These are phyloP conservation scores for Sideroxylon spinosum DNA, from an alignment of 179 eudicot species.

Conservation along the genomic window DNA sequence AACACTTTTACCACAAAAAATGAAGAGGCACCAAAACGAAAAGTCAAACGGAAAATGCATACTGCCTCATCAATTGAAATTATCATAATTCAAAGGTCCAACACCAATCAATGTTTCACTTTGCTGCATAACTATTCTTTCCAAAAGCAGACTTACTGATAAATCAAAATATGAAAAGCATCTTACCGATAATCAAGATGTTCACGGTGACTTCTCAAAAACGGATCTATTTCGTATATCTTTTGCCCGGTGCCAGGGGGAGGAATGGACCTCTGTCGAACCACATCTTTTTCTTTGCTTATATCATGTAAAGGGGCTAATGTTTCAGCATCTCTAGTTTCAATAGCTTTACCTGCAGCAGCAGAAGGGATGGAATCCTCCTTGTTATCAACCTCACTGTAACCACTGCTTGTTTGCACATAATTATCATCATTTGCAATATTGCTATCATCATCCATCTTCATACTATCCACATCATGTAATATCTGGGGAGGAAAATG, in stretches of 20 bases:
- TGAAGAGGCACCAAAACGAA: no score
- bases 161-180: constrained; percentile 8
- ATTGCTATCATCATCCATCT: constrained; percentile 21
- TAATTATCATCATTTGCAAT: not conserved
- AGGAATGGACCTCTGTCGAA: constrained; percentile 51
- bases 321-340: no score
- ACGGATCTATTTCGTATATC: no score
- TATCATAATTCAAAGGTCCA: no score
- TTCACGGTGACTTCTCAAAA: no score
- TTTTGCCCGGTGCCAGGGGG: constrained; percentile 49
- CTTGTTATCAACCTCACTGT: constrained; percentile 22
- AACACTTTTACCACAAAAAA: no score
- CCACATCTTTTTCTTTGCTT: constrained; percentile 24
- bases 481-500: constrained; percentile 34
- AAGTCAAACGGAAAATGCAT: no score
- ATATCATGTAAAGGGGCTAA: no score
- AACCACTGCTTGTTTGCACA: constrained; percentile 20
- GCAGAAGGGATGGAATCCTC: constrained; percentile 4
- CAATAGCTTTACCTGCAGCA: constrained; percentile 25
- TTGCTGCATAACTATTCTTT: no score
- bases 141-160: no score
- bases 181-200: constrained; percentile 91
- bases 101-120: no score
- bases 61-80: no score
- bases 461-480: constrained; percentile 31